Evolutionary conservation across 192 early-diverging fungal genomes (phyloP), one percentile per base, ranked within the genome.

Genomic region (Coemansia sp.): DNA sequence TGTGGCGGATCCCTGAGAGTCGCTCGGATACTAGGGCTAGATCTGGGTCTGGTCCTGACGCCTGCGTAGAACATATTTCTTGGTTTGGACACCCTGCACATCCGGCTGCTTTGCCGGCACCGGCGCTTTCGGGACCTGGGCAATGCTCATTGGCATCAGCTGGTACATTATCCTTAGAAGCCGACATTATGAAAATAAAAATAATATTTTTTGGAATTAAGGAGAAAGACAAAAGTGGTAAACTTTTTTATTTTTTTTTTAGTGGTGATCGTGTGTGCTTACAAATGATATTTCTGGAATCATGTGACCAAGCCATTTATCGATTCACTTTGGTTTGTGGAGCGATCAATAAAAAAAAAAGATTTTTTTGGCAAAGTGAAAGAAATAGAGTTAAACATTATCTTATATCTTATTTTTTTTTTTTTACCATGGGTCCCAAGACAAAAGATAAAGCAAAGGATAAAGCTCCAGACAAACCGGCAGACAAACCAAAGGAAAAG

Each of bases 81-180:
- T 93, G 91, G 78, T 93, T 93, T 11, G 93, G 93, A 61, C 93
- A 95, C 1, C 93, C 93, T 57, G 82, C 90, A 77, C 93, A 95
- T 1, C 91, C 91, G 23, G 85, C 85, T 14, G 88, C 87, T 61
- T 87, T 87, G 26, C 93, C 93, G 6, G 92, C 92, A 23, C 80
- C 46, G 59, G 88, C 87, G 71, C 88, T 92, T 21, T 88, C 88
- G 17, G 90, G 87, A 1, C 93, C 93, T 39, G 89, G 89, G 62
- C 91, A 92, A 69, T 92, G 90, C 49, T 90, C 90, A n/a, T 88
- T 88, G 38, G 90, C 90, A 65, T 57, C 53, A 16, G 28, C 30
- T 11, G 53, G 28, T n/a, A 32, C 13, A 7, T 57, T 17, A 17
- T 19, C 19, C 4, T 21, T 42, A 14, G 40, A 11, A 3, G 40